phyloP scores from a whole-genome alignment of 495 filamentous ascomycete genomes.

The Aspergillus heteromorphus region DNA sequence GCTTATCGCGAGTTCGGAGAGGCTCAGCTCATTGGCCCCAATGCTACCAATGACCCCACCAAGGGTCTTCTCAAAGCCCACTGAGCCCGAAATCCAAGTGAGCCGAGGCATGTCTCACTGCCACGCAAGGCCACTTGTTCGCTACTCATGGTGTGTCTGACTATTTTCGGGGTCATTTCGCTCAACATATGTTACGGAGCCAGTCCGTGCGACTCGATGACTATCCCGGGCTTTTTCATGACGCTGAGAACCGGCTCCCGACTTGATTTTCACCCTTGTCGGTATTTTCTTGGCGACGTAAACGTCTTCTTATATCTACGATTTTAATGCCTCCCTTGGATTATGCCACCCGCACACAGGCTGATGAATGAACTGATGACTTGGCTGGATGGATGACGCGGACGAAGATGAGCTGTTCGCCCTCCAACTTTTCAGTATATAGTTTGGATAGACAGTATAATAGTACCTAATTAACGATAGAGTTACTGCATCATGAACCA shows the following conservation, averaged over 20 bases:
- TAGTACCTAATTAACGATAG: constrained; percentile 10
- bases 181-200: neutral
- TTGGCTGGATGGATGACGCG: constrained; percentile 10
- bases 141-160: neutral
- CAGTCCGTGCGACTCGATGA: neutral
- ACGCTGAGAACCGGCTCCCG: neutral
- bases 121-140: neutral
- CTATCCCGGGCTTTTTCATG: neutral
- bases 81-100: constrained; percentile 1
- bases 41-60: constrained; percentile 7
- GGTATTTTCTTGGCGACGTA: neutral
- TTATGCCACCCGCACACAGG: constrained; percentile 7
- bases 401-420: constrained; percentile 1
- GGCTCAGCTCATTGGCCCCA: constrained; percentile 1
- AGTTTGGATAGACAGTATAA: constrained; percentile 7
- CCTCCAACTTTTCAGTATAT: constrained; percentile 6
- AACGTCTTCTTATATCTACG: constrained; percentile 2
- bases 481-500: neutral
- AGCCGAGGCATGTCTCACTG: neutral
- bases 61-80: constrained; percentile 16
- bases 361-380: constrained; percentile 21
- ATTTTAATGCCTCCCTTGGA: constrained; percentile 14
- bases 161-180: neutral
- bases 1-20: constrained; percentile 35
- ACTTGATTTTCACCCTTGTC: neutral